Evolutionary conservation across 2,329 filamentous ascomycete species (phyloP).

Genomic region (Fusarium burgessii): DNA sequence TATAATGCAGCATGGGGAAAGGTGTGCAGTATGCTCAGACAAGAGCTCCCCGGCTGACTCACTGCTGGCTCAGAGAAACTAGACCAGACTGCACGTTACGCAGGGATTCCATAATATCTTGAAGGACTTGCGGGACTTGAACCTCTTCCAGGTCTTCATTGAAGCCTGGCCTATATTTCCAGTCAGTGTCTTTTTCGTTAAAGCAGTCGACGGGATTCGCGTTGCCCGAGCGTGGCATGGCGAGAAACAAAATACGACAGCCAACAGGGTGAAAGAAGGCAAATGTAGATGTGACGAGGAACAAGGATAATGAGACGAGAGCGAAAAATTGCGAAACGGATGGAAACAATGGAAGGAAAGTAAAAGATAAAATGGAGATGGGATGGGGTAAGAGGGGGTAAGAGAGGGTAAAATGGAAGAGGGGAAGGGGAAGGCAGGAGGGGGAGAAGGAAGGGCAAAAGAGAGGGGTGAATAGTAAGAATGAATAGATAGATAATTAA

Average conservation of each 20-base stretch:
- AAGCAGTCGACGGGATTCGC: neutral
- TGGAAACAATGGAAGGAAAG: neutral
- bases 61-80: neutral
- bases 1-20: too few relatives aligned
- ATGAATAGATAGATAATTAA: too few relatives aligned
- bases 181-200: neutral
- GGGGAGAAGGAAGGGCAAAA: too few relatives aligned
- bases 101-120: neutral
- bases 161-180: neutral
- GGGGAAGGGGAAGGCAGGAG: neutral
- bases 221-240: neutral
- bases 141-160: neutral
- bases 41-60: too few relatives aligned
- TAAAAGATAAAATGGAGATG: neutral
- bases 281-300: neutral
- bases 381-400: neutral
- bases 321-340: neutral
- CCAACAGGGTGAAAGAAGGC: neutral
- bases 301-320: neutral
- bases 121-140: neutral
- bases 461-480: too few relatives aligned
- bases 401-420: neutral
- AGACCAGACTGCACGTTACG: too few relatives aligned
- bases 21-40: too few relatives aligned
- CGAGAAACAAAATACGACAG: neutral